Evolutionary conservation across 2,329 filamentous ascomycete species (phyloP).

Genomic region (Paraphoma chrysanthemicola): DNA sequence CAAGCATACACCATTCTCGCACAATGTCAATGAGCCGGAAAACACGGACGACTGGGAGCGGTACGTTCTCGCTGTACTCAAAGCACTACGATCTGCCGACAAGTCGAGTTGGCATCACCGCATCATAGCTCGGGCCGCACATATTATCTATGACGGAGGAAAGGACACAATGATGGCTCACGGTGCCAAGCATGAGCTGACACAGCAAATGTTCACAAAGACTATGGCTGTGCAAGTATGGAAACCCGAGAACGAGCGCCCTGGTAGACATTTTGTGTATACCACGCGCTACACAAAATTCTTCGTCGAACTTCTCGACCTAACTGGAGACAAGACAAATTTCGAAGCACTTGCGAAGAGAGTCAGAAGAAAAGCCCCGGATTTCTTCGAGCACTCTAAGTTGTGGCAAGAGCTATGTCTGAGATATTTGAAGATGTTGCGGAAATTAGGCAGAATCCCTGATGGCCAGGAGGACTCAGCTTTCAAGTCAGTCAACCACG

Average conservation of each 20-base stretch:
- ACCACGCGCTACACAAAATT: conserved; percentile 86
- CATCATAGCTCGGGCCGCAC: conserved; percentile 77
- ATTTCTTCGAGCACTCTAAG: conserved; percentile 69
- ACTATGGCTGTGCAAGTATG: conserved; percentile 95
- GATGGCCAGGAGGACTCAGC: conserved; percentile 69
- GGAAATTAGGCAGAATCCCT: conserved; percentile 62
- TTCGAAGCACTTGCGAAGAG: conserved; percentile 80
- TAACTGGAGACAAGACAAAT: conserved; percentile 75
- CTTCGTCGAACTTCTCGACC: conserved; percentile 75
- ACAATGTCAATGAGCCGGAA: conserved; percentile 58
- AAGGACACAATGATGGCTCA: conserved; percentile 60
- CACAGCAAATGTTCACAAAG: conserved; percentile 87
- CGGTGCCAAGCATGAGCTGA: conserved; percentile 78
- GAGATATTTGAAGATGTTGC: conserved; percentile 66
- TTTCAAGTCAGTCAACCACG: conserved; percentile 69
- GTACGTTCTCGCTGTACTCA: conserved; percentile 70
- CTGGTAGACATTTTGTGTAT: conserved; percentile 90
- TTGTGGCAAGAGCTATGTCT: conserved; percentile 69
- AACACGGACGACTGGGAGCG: conserved; percentile 62
- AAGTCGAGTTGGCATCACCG: conserved; percentile 96
- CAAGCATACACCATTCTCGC: conserved; percentile 61
- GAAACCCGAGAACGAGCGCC: conserved; percentile 86
- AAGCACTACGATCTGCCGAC: conserved; percentile 71
- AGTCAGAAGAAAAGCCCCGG: conserved; percentile 80
- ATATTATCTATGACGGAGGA: conserved; percentile 66